Conservation (phyloP, 2,329 filamentous ascomycete species). For the Hansfordia pulvinata region DNA sequence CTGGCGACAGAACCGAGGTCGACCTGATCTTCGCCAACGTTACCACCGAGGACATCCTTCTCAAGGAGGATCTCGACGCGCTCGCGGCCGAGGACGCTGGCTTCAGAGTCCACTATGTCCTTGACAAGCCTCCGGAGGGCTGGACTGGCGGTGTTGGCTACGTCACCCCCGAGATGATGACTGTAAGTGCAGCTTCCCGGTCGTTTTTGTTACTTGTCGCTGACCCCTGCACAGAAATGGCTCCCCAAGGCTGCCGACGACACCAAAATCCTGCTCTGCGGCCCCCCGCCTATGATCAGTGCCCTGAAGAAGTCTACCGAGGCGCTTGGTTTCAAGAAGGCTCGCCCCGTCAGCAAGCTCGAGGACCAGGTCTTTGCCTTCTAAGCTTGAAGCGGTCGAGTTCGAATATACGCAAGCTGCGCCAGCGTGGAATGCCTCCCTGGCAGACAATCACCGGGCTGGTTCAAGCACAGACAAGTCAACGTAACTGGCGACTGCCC, state of each 20-base stretch:
- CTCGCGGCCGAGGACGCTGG: constrained; percentile 63
- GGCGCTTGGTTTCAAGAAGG: constrained; percentile 80
- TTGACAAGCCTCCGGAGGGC: constrained; percentile 86
- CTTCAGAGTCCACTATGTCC: constrained; percentile 85
- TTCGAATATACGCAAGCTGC: no score
- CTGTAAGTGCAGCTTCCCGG: constrained; percentile 34
- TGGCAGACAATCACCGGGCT: no score
- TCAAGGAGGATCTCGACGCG: constrained; percentile 81
- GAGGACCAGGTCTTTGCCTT: constrained; percentile 98
- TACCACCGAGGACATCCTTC: constrained; percentile 78
- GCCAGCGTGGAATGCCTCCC: no score
- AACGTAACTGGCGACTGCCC: no score
- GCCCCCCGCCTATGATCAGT: constrained; percentile 90
- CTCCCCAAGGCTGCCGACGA: constrained; percentile 74
- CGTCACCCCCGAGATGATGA: constrained; percentile 91
- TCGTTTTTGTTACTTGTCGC: constrained; percentile 2
- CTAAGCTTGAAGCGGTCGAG: no score
- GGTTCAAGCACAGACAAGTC: no score
- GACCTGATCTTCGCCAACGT: constrained; percentile 98
- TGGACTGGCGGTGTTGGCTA: constrained; percentile 93
- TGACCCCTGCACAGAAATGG: constrained; percentile 44
- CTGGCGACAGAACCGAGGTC: constrained; percentile 76
- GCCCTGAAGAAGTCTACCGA: constrained; percentile 95
- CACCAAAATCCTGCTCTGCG: constrained; percentile 89
- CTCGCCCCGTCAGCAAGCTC: constrained; percentile 89